Conservation (phyloP, 257 asterid genomes). For the Nicotiana knightiana region DNA sequence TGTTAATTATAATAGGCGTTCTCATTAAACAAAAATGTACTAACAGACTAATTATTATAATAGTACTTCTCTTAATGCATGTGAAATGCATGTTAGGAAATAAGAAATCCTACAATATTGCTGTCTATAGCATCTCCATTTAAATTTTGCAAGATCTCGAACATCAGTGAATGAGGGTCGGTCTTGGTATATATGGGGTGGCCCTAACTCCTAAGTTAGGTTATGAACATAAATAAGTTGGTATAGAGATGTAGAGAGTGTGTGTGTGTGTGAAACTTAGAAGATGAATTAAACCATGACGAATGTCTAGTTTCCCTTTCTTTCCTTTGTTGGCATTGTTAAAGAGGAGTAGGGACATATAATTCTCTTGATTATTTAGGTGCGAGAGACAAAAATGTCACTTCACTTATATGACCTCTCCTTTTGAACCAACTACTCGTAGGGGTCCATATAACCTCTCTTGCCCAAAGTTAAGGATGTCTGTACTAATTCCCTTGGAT, state of each 20-base stretch:
- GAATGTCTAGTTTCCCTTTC: background rate
- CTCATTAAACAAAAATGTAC: too few relatives aligned
- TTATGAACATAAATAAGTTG: background rate
- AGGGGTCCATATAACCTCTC: background rate
- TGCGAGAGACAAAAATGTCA: slow-evolving; percentile 2
- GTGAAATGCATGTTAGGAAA: too few relatives aligned
- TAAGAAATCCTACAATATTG: too few relatives aligned
- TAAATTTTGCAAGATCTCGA: too few relatives aligned
- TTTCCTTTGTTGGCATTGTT: background rate
- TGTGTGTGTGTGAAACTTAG: background rate
- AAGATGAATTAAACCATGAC: background rate
- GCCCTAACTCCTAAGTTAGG: slow-evolving; percentile 10
- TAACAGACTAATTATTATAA: too few relatives aligned
- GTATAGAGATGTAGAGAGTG: background rate
- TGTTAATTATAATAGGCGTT: too few relatives aligned
- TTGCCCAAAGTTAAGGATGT: background rate
- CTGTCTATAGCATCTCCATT: too few relatives aligned
- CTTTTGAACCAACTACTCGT: background rate
- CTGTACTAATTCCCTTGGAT: background rate
- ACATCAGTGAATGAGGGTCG: background rate
- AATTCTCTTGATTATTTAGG: background rate
- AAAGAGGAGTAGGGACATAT: slow-evolving; percentile 1
- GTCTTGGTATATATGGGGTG: background rate
- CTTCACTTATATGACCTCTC: background rate
- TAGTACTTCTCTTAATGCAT: too few relatives aligned